Evolutionary conservation across 805 yeast genomes (phyloP).

Genomic region (Wickerhamomyces silvicola): DNA sequence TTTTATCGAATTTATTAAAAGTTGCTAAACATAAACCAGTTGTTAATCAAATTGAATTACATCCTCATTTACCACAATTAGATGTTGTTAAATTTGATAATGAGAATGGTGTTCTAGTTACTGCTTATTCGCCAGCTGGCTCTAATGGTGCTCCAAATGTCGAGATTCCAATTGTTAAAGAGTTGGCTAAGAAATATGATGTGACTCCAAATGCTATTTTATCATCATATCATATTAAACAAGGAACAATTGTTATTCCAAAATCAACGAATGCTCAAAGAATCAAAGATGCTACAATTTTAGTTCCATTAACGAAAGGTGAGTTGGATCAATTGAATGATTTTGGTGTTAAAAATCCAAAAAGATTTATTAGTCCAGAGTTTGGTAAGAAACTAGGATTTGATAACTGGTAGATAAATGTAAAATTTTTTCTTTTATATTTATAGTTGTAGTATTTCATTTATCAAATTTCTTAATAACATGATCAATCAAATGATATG

Average conservation of each 20-base stretch:
- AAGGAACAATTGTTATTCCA: constrained; percentile 58
- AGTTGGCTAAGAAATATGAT: constrained; percentile 50
- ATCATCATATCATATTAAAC: constrained; percentile 54
- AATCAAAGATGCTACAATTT: constrained; percentile 32
- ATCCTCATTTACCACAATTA: constrained; percentile 62
- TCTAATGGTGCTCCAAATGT: constrained; percentile 57
- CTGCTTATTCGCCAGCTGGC: constrained; percentile 63
- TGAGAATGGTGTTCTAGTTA: constrained; percentile 42
- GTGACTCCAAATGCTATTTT: constrained; percentile 51
- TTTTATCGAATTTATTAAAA: constrained; percentile 31
- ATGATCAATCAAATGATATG: constrained; percentile 19
- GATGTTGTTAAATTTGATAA: constrained; percentile 47
- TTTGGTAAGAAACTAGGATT: constrained; percentile 8
- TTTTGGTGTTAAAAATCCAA: constrained; percentile 24
- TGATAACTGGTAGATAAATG: constrained; percentile 28
- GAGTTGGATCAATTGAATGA: constrained; percentile 31
- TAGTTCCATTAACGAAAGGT: constrained; percentile 32
- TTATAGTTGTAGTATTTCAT: constrained; percentile 3
- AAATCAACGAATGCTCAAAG: constrained; percentile 63
- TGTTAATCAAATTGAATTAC: constrained; percentile 57
- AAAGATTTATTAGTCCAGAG: constrained; percentile 23
- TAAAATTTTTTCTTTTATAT: no score
- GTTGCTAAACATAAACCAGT: constrained; percentile 42
- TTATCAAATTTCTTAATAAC: constrained; percentile 13
- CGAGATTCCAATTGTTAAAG: constrained; percentile 40